Conservation (phyloP, 805 yeast species). For the Ogataea zsoltii region DNA sequence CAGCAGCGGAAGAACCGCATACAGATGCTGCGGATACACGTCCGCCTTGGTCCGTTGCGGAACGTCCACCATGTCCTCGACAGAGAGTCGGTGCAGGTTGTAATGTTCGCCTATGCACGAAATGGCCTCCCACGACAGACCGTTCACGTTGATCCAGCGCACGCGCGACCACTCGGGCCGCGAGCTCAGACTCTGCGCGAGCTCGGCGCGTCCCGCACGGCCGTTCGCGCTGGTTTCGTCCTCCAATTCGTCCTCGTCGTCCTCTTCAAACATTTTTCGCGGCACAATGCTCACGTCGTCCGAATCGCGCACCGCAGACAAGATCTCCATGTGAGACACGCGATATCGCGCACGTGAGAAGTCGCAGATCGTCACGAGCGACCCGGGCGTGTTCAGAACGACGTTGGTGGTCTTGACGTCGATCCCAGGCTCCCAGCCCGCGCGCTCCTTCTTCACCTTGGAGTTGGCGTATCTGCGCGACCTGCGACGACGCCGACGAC, state of each 20-base stretch:
- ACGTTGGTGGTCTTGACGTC: conserved; percentile 53
- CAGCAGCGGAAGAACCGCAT: conserved; percentile 54
- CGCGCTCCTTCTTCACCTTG: conserved; percentile 40
- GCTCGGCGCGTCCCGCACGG: conserved; percentile 27
- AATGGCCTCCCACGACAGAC: conserved; percentile 62
- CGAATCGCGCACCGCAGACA: conserved; percentile 22
- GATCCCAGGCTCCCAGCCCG: conserved; percentile 64
- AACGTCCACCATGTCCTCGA: conserved; percentile 64
- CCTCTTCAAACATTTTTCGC: conserved; percentile 12
- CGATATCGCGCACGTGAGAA: conserved; percentile 46
- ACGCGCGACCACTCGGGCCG: conserved; percentile 52
- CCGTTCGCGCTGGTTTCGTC: conserved; percentile 11
- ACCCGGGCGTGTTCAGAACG: conserved; percentile 51
- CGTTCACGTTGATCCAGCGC: conserved; percentile 59
- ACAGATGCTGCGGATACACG: conserved; percentile 50
- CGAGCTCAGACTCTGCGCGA: conserved; percentile 32
- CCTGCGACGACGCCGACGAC: conserved; percentile 2
- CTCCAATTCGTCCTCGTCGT: conserved; percentile 11
- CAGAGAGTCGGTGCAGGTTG: conserved; percentile 52
- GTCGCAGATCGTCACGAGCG: conserved; percentile 54
- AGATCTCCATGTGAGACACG: conserved; percentile 44
- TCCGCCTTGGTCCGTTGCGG: conserved; percentile 63
- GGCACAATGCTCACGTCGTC: conserved; percentile 17
- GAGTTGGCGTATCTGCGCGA: conserved; percentile 38
- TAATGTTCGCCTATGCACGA: conserved; percentile 45